A percentile compares a stretch with the other conserved stretches of the same genome.
Evolutionary conservation across 1,284 basidiomycete genomes (phyloP).

Genomic region (Pascua guehoae): DNA sequence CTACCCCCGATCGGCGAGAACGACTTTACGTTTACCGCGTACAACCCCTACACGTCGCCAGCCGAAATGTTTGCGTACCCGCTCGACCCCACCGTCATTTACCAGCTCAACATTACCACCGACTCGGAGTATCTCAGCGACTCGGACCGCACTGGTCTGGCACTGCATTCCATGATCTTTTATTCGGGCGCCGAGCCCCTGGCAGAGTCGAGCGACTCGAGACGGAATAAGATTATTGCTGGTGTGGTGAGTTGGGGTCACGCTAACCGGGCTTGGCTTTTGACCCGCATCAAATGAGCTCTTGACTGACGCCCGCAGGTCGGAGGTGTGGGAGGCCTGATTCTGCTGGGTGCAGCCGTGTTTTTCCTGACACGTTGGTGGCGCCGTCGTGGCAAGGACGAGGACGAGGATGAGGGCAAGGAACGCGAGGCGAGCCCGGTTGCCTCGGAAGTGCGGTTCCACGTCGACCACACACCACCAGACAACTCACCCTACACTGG

Average conservation of each 20-base stretch:
- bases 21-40: not conserved
- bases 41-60: constrained; percentile 4
- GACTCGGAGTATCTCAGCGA: not conserved
- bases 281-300: too few species aligned
- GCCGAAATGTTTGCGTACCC: constrained; percentile 1
- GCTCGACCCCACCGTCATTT: constrained; percentile 1
- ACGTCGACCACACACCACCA: too few species aligned
- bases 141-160: constrained; percentile 2
- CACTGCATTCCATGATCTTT: not conserved
- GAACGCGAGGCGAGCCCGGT: too few species aligned
- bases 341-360: too few species aligned
- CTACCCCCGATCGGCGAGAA: constrained; percentile 4
- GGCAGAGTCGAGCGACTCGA: too few species aligned
- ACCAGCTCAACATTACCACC: not conserved
- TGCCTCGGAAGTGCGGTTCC: too few species aligned
- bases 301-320: too few species aligned
- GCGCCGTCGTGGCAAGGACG: too few species aligned
- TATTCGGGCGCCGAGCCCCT: not conserved
- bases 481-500: too few species aligned
- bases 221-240: not conserved
- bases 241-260: not conserved
- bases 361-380: too few species aligned
- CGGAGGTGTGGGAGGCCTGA: too few species aligned
- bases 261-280: not conserved
- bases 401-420: too few species aligned